Conservation (phyloP, 2,329 filamentous ascomycete genomes). For the Paecilomyces dactylethromorphus region DNA sequence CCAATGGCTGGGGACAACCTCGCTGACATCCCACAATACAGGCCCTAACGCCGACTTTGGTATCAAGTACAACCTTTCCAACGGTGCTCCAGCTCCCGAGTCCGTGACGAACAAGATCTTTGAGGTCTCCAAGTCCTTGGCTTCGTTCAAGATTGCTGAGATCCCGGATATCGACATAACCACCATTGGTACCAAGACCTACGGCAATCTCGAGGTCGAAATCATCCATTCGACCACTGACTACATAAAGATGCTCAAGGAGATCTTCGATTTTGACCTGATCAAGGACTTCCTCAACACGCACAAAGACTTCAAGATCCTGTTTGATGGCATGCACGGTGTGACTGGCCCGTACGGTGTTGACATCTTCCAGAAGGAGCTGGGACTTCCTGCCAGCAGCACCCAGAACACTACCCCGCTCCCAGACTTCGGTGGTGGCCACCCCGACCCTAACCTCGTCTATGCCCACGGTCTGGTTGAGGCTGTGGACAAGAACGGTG, state of each 20-base stretch:
- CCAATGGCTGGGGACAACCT: neutral
- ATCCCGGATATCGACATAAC: slow-evolving; percentile 81
- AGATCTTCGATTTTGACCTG: slow-evolving; percentile 94
- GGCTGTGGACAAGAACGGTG: slow-evolving; percentile 79
- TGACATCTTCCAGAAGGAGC: slow-evolving; percentile 90
- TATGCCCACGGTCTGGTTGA: slow-evolving; percentile 95
- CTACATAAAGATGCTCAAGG: slow-evolving; percentile 92
- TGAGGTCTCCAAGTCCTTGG: slow-evolving; percentile 81
- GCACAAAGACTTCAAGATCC: slow-evolving; percentile 89
- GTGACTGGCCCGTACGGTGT: slow-evolving; percentile 94
- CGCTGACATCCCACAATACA: slow-evolving; percentile 30
- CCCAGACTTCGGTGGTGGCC: slow-evolving; percentile 93
- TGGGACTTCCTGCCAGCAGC: slow-evolving; percentile 68
- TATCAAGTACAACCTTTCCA: slow-evolving; percentile 99
- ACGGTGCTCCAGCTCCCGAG: slow-evolving; percentile 92
- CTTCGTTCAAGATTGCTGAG: slow-evolving; percentile 84
- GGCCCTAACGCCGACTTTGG: slow-evolving; percentile 93
- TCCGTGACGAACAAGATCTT: slow-evolving; percentile 97
- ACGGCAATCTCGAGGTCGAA: slow-evolving; percentile 85
- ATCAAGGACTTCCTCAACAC: slow-evolving; percentile 89
- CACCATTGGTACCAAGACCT: slow-evolving; percentile 74
- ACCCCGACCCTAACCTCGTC: slow-evolving; percentile 95
- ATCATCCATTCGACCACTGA: slow-evolving; percentile 88
- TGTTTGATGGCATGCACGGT: slow-evolving; percentile 90
- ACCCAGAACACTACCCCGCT: slow-evolving; percentile 90